Evolutionary conservation across 2,329 filamentous ascomycete genomes (phyloP).

Genomic region (Lecanicillium sp.): DNA sequence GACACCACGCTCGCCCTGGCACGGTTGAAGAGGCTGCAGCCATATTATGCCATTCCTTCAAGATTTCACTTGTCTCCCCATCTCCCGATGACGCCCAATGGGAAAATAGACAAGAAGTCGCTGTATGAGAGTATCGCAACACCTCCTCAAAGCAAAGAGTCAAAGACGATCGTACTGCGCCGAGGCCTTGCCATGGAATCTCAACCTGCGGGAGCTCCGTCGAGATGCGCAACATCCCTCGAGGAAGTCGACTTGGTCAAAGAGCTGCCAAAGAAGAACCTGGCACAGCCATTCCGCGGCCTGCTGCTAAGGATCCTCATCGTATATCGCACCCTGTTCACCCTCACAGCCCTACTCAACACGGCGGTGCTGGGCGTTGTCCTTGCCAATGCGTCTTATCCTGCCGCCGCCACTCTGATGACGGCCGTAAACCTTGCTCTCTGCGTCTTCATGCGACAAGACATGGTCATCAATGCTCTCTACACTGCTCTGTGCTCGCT

Average conservation of each 20-base stretch:
- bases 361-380: slow-evolving; percentile 36
- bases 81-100: slow-evolving; percentile 46
- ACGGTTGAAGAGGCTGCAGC: slow-evolving; percentile 33
- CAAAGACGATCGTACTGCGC: slow-evolving; percentile 5
- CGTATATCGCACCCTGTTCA: slow-evolving; percentile 49
- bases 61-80: slow-evolving; percentile 30
- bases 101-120: slow-evolving; percentile 45
- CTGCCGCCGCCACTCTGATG: slow-evolving; percentile 34
- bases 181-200: no score
- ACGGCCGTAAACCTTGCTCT: slow-evolving; percentile 40
- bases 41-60: slow-evolving; percentile 47
- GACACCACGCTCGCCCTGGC: slow-evolving; percentile 28
- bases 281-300: slow-evolving; percentile 28
- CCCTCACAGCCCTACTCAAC: slow-evolving; percentile 42
- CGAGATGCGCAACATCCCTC: slow-evolving; percentile 17
- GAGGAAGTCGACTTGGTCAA: slow-evolving; percentile 19
- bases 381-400: slow-evolving; percentile 18
- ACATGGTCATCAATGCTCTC: slow-evolving; percentile 42
- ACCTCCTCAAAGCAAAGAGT: slow-evolving; percentile 8
- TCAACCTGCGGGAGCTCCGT: no score
- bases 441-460: slow-evolving; percentile 45
- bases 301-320: slow-evolving; percentile 38
- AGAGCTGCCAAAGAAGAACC: slow-evolving; percentile 33
- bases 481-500: slow-evolving; percentile 38
- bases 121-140: slow-evolving; percentile 21